These are phyloP conservation scores for Cutaneotrichosporon spelunceum DNA, from an alignment of 1,284 basidiomycete species.

Conservation along the genomic window DNA sequence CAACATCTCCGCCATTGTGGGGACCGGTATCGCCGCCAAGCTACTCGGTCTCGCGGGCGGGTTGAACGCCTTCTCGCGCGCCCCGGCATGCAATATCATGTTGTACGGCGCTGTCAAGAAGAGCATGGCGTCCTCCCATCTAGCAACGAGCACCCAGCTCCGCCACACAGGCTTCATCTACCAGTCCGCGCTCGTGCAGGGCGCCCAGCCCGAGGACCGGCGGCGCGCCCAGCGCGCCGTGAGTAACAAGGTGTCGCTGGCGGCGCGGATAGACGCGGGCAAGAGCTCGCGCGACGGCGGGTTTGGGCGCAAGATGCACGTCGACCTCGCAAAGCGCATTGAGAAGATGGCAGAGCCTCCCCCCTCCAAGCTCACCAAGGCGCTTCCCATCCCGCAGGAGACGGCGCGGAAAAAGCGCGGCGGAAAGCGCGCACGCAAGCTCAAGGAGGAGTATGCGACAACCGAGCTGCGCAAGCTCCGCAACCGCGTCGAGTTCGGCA, in stretches of 20 bases:
- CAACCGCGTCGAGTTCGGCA: conserved; percentile 94
- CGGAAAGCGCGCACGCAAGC: conserved; percentile 91
- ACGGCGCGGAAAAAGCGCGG: conserved; percentile 93
- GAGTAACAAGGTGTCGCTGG: conserved; percentile 84
- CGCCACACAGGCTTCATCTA: conserved; percentile 97
- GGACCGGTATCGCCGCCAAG: conserved; percentile 96
- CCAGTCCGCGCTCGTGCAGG: conserved; percentile 81
- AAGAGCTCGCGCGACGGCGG: conserved; percentile 72
- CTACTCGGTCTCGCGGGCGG: conserved; percentile 96
- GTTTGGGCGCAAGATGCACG: conserved; percentile 75
- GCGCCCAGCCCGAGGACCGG: conserved; percentile 85
- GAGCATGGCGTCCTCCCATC: conserved; percentile 73
- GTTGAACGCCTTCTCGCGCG: conserved; percentile 81
- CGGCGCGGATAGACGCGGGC: conserved; percentile 88
- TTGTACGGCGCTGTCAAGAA: conserved; percentile 91
- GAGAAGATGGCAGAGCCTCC: conserved; percentile 91
- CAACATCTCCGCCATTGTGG: conserved; percentile 95
- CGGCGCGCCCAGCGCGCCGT: conserved; percentile 89
- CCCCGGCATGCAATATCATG: conserved; percentile 94
- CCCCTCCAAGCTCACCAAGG: conserved; percentile 88
- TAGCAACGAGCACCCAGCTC: conserved; percentile 61
- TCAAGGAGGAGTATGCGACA: conserved; percentile 94
- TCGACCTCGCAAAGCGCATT: conserved; percentile 85
- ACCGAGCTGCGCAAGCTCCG: conserved; percentile 95
- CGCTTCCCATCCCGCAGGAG: conserved; percentile 93